phyloP scores from a whole-genome alignment of 2,329 filamentous ascomycete species.

The Penicillium sp. region DNA sequence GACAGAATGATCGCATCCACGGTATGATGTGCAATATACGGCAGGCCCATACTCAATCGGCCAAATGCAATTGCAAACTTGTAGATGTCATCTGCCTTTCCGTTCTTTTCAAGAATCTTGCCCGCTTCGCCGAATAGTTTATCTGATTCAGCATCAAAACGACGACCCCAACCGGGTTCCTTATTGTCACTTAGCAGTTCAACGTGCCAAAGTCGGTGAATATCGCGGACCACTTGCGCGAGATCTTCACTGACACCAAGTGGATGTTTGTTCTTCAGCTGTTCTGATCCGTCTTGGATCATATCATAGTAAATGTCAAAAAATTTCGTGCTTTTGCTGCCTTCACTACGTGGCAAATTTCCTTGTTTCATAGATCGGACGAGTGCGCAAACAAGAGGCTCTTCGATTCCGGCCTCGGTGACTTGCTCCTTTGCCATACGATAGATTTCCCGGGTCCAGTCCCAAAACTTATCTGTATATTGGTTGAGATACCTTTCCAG shows the following conservation, averaged over 20 bases:
- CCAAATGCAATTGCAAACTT: slow-evolving; percentile 6
- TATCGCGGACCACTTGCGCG: background rate
- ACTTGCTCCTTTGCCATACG: slow-evolving; percentile 2
- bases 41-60: background rate
- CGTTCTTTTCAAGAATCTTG: background rate
- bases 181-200: background rate
- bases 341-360: background rate
- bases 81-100: background rate
- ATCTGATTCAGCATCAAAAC: background rate
- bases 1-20: background rate
- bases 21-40: slow-evolving; percentile 5
- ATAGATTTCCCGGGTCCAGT: background rate
- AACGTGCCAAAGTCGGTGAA: background rate
- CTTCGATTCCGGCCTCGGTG: background rate
- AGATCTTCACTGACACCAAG: slow-evolving; percentile 2
- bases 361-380: background rate
- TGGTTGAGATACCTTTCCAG: slow-evolving; percentile 1
- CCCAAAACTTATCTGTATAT: background rate
- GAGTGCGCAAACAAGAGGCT: background rate
- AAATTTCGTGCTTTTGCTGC: background rate
- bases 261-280: background rate
- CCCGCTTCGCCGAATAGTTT: background rate
- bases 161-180: background rate
- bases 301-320: slow-evolving; percentile 4
- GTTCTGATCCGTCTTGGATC: slow-evolving; percentile 1